Conservation (phyloP, 306 rosid genomes). For the Cucurbita argyrosperma region DNA sequence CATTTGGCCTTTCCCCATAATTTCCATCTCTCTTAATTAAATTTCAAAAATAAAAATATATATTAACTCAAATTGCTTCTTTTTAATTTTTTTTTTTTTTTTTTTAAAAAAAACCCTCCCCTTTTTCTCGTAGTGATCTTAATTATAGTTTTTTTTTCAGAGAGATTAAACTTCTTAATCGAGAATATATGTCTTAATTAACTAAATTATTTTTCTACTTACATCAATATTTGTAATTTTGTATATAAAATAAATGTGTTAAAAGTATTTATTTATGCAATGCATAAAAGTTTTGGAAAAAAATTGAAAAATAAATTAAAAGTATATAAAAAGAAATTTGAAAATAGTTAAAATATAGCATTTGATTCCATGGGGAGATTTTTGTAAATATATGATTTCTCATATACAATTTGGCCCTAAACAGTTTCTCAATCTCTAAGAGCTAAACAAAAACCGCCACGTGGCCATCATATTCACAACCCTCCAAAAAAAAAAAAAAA, state of each 20-base stretch:
- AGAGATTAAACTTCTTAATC: no score
- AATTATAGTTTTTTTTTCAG: no score
- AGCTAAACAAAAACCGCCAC: neutral
- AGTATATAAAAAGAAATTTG: neutral
- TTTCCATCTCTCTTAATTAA: neutral
- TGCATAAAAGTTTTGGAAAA: neutral
- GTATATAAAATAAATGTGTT: neutral
- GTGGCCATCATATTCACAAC: neutral
- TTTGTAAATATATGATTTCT: conserved; percentile 2
- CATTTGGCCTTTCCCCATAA: neutral
- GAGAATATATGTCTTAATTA: no score
- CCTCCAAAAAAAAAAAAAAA: neutral
- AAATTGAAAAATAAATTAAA: neutral
- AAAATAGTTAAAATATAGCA: neutral
- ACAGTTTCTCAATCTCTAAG: neutral
- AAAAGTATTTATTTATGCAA: neutral
- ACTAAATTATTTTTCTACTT: no score
- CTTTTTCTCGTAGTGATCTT: no score
- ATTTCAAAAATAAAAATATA: neutral
- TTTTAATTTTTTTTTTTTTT: no score
- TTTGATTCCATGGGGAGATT: neutral
- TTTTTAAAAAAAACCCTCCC: no score
- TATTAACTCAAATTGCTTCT: no score
- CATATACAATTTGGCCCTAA: neutral
- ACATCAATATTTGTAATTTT: neutral